Percentiles rank a stretch among this genome's conserved stretches.
Evolutionary conservation across 495 filamentous ascomycete genomes (phyloP).

Genomic region (Aspergillus asperescens): DNA sequence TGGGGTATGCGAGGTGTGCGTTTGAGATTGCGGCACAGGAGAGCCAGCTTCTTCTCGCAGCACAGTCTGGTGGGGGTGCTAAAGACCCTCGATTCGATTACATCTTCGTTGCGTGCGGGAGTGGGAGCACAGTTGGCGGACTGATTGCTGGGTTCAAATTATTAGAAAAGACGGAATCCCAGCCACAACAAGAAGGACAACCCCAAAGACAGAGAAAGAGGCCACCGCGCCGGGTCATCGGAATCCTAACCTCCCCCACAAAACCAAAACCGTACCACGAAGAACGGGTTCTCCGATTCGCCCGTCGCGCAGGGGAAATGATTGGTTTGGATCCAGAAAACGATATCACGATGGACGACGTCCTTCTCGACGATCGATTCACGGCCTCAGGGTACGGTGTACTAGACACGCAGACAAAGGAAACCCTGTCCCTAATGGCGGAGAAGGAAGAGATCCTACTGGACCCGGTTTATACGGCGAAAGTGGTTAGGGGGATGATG

Average conservation of each 20-base stretch:
- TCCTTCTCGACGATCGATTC: slow-evolving; percentile 34
- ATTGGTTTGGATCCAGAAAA: slow-evolving; percentile 27
- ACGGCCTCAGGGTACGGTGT: slow-evolving; percentile 33
- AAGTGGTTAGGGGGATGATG: slow-evolving; percentile 31
- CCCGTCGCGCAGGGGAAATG: slow-evolving; percentile 22
- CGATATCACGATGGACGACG: slow-evolving; percentile 28
- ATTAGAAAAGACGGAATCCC: slow-evolving; percentile 21
- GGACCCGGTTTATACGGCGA: slow-evolving; percentile 40
- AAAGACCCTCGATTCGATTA: slow-evolving; percentile 25
- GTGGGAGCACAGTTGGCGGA: slow-evolving; percentile 37
- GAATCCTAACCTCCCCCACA: slow-evolving; percentile 35
- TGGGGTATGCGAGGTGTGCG: slow-evolving; percentile 37
- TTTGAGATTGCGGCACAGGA: slow-evolving; percentile 39
- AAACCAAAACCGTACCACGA: slow-evolving; percentile 27
- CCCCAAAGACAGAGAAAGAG: slow-evolving; percentile 1
- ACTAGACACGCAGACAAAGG: slow-evolving; percentile 24
- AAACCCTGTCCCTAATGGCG: slow-evolving; percentile 24
- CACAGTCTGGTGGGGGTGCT: slow-evolving; percentile 8
- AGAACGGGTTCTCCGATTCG: slow-evolving; percentile 30
- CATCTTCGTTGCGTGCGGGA: slow-evolving; percentile 38
- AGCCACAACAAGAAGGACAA: background rate
- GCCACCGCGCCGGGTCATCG: slow-evolving; percentile 19
- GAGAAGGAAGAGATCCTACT: slow-evolving; percentile 28
- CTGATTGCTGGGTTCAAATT: slow-evolving; percentile 38
- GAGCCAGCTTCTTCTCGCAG: background rate